Evolutionary conservation across 176 grass and related monocot genomes (phyloP).

Genomic region (Oropetium thomaeum): DNA sequence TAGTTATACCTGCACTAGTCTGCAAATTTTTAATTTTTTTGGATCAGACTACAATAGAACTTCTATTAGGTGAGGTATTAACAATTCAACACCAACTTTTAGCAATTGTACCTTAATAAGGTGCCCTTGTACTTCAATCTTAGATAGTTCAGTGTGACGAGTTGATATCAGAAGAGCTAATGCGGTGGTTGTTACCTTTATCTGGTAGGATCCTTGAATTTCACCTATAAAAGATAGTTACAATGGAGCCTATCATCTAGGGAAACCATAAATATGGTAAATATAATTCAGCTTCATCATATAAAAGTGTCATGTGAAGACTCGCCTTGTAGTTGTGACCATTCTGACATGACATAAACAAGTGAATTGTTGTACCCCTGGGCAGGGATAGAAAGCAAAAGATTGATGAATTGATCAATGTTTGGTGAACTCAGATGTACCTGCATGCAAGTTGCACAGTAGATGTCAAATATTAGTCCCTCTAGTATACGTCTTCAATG

Average conservation of each 20-base stretch:
- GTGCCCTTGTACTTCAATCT: conserved; percentile 85
- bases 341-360: conserved; percentile 87
- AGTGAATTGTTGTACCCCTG: conserved; percentile 63
- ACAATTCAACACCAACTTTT: conserved; percentile 21
- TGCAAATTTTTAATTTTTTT: conserved; percentile 32
- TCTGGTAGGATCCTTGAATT: conserved; percentile 96
- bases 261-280: background rate
- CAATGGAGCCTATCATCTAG: conserved; percentile 14
- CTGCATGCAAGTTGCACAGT: conserved; percentile 47
- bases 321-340: conserved; percentile 86
- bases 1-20: conserved; percentile 80
- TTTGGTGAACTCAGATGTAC: conserved; percentile 93
- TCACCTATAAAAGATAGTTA: conserved; percentile 56
- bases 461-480: background rate
- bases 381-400: conserved; percentile 75
- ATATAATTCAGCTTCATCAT: background rate
- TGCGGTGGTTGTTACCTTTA: conserved; percentile 93
- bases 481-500: background rate
- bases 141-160: conserved; percentile 62
- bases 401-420: conserved; percentile 82
- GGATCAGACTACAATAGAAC: conserved; percentile 9
- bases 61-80: conserved; percentile 14
- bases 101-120: conserved; percentile 71
- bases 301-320: background rate
- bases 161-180: conserved; percentile 82